A percentile compares a stretch with the other conserved stretches of the same genome.
Evolutionary conservation across 192 early-diverging fungal species (phyloP).

Genomic region (Phlyctochytrium planicorne): DNA sequence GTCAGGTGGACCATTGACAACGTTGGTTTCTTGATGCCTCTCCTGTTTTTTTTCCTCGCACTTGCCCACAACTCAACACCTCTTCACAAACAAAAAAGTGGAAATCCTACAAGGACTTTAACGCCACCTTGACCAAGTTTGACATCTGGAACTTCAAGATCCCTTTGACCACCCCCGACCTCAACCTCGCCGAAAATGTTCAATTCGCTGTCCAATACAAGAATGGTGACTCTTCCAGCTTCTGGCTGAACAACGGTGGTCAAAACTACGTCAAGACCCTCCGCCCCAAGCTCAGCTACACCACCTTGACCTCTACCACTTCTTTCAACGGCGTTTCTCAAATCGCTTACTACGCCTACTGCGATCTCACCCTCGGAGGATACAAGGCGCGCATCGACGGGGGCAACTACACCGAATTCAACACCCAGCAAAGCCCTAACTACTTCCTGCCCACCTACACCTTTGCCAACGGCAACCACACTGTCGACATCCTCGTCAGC

Average conservation of each 20-base stretch:
- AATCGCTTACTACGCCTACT: background rate
- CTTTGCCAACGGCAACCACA: background rate
- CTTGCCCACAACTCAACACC: too few species aligned
- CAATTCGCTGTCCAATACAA: too few species aligned
- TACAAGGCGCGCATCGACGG: background rate
- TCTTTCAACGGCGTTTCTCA: background rate
- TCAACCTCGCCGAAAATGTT: too few species aligned
- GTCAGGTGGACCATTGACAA: too few species aligned
- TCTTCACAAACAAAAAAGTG: too few species aligned
- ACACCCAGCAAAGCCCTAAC: background rate
- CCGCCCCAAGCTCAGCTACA: background rate
- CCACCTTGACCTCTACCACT: background rate
- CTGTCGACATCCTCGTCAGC: background rate
- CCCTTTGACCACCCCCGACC: too few species aligned
- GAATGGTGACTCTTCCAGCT: too few species aligned
- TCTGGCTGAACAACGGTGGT: background rate
- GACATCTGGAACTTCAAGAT: too few species aligned
- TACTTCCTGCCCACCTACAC: background rate
- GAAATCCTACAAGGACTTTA: too few species aligned
- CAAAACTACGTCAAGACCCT: background rate
- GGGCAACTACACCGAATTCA: background rate
- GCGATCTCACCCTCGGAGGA: background rate
- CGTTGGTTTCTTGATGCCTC: too few species aligned
- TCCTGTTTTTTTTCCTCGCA: too few species aligned
- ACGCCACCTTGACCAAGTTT: too few species aligned